Percentiles rank a stretch among this genome's conserved stretches.
These are phyloP conservation scores for Pseudopyrenochaeta lycopersici DNA, from an alignment of 2,329 filamentous ascomycete genomes.

Conservation along the genomic window DNA sequence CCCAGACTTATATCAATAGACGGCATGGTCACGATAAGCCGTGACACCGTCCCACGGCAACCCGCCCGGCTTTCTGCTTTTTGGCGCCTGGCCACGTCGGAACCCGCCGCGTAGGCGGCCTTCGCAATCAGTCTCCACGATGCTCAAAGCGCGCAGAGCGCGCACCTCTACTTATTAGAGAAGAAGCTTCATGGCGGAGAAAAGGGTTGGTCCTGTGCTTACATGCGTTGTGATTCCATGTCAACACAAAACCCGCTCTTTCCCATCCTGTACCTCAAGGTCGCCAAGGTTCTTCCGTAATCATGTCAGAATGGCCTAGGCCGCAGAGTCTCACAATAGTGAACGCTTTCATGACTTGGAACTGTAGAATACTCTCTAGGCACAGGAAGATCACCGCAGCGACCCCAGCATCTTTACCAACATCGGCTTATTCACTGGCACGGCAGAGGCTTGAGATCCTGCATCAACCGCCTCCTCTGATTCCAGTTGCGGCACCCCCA, in stretches of 20 bases:
- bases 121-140: background rate
- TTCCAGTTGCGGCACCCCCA: constrained; percentile 39
- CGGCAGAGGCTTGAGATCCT: constrained; percentile 19
- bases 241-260: too few relatives aligned
- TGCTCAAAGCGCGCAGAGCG: background rate
- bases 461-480: constrained; percentile 24
- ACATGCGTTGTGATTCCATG: too few relatives aligned
- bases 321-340: too few relatives aligned
- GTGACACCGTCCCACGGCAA: background rate
- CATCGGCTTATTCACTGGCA: constrained; percentile 14
- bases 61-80: constrained; percentile 9
- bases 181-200: too few relatives aligned
- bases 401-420: constrained; percentile 13
- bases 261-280: too few relatives aligned
- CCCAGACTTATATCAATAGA: background rate
- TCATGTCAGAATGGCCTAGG: too few relatives aligned
- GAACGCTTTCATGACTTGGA: too few relatives aligned
- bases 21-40: background rate
- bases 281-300: too few relatives aligned
- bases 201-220: too few relatives aligned
- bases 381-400: background rate
- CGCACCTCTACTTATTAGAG: too few relatives aligned
- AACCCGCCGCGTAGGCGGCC: background rate
- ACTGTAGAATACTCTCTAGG: too few relatives aligned
- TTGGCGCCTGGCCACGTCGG: constrained; percentile 6